Conservation (phyloP, 2,329 filamentous ascomycete genomes). For the Ambrosiella beaveri region DNA sequence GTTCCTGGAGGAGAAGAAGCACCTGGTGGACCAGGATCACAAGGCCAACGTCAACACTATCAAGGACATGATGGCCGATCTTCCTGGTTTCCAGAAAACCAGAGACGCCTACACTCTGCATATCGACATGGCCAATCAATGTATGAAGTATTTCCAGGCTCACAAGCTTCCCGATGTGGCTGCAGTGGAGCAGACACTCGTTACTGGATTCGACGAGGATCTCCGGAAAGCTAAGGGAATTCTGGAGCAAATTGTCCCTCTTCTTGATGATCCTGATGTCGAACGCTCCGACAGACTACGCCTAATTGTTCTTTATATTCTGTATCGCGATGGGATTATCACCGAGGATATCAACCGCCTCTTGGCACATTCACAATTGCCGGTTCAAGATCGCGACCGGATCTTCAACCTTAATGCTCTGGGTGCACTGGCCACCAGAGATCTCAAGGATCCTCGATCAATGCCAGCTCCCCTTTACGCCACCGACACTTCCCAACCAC, state of each 20-base stretch:
- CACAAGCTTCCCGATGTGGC: constrained; percentile 77
- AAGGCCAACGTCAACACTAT: constrained; percentile 73
- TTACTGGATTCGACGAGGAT: constrained; percentile 86
- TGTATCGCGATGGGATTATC: constrained; percentile 75
- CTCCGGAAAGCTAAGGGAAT: constrained; percentile 80
- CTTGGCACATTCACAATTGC: constrained; percentile 64
- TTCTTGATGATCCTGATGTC: constrained; percentile 74
- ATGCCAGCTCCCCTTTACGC: constrained; percentile 53
- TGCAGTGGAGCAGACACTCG: constrained; percentile 73
- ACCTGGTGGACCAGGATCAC: constrained; percentile 65
- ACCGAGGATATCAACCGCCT: constrained; percentile 70
- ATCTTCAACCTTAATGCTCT: constrained; percentile 67
- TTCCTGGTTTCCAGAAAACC: constrained; percentile 88
- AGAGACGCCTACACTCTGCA: constrained; percentile 92
- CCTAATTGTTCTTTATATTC: constrained; percentile 66
- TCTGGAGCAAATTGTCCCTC: constrained; percentile 64
- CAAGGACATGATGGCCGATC: constrained; percentile 87
- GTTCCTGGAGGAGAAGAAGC: constrained; percentile 79
- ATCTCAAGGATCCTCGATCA: constrained; percentile 59
- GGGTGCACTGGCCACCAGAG: constrained; percentile 52
- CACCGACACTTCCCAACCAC: constrained; percentile 22
- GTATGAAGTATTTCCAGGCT: constrained; percentile 81
- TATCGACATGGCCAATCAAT: constrained; percentile 90
- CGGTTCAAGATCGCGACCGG: constrained; percentile 52
- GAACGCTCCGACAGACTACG: constrained; percentile 59